A percentile compares a stretch with the other conserved stretches of the same genome.
Conservation (phyloP, 805 yeast genomes). For the Isabelozyma gotoi region DNA sequence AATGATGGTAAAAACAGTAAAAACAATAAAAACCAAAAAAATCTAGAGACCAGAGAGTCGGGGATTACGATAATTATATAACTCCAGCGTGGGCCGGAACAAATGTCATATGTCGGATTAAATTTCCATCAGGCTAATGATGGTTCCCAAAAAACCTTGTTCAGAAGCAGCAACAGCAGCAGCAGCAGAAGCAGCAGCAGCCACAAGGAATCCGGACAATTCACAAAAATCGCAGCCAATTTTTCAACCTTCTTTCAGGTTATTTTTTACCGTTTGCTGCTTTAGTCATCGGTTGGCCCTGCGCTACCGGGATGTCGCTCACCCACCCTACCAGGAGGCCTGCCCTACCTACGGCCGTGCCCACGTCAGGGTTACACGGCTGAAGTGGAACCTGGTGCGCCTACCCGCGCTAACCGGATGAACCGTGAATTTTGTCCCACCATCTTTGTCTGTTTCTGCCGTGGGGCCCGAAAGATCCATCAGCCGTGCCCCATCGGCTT, state of each 20-base stretch:
- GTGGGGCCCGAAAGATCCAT: conserved; percentile 1
- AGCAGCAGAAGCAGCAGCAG: too few relatives aligned
- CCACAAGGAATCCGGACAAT: neutral
- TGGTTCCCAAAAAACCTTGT: neutral
- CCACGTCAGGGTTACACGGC: too few relatives aligned
- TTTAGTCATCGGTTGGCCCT: too few relatives aligned
- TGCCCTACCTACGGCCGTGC: too few relatives aligned
- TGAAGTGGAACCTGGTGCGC: neutral
- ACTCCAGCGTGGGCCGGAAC: neutral
- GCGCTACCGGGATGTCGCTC: neutral
- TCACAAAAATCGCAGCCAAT: neutral
- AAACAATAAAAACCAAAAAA: too few relatives aligned
- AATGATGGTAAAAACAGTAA: too few relatives aligned
- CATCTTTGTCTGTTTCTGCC: neutral
- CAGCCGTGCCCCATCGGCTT: conserved; percentile 2
- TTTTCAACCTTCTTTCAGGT: too few relatives aligned
- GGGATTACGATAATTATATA: neutral
- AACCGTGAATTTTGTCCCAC: neutral
- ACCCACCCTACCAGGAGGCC: too few relatives aligned
- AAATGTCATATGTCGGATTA: neutral
- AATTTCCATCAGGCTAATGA: neutral
- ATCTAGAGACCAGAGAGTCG: neutral
- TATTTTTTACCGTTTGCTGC: too few relatives aligned
- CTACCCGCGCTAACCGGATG: neutral
- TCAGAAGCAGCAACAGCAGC: too few relatives aligned